Base-by-base conservation (phyloP, 805 yeast species). In the Metschnikowia bowlesiae region DNA sequence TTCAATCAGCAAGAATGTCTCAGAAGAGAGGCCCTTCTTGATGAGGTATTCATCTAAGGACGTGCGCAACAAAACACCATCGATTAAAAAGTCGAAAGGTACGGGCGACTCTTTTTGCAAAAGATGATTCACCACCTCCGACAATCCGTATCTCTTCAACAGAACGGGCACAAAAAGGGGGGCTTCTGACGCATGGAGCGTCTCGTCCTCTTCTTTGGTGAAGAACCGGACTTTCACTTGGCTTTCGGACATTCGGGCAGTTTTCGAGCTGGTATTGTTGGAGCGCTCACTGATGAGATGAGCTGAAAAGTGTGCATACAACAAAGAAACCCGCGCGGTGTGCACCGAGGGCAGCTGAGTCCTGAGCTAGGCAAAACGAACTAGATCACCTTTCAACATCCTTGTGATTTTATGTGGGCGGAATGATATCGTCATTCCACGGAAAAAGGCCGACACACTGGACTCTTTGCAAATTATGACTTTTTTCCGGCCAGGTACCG, bases 91-190 rank as follows among this genome's bases (percentile, higher is more conserved):
- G 64, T 94, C 98, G 67, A 94, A 92, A 18, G 98, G 98, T 48
- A 89, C 80, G 0, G 94, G 84, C 42, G 62, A 61, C 31, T 71
- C 74, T 14, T 83, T 84, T 2, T 67, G 69, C 46, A 94, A 74
- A 50, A 94, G 75, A 71, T 94, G 97, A 70, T 94, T 94, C 22
- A 94, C 97, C 65, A 94, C 85, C 69, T 94, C 98, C 4, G 97
- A 89, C 38, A 94, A 78, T 50, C 99, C 99, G 65, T 82, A 91
- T 68, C 98, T 81, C 59, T 88, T 90, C 58, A 94, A 76, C 3
- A 85, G 70, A 22, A 86, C 85, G 22, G 99, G 99, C 28, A 90
- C 97, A 64, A 78, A 87, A 49, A 94, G 76, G 11, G 99, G 96
- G 46, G 85, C 81, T 52, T 89, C 94, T 8, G 69, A 58, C 9